Percentiles rank a stretch among this genome's conserved stretches.
phyloP scores from a whole-genome alignment of 2,329 filamentous ascomycete genomes.

The Monilinia aucupariae region DNA sequence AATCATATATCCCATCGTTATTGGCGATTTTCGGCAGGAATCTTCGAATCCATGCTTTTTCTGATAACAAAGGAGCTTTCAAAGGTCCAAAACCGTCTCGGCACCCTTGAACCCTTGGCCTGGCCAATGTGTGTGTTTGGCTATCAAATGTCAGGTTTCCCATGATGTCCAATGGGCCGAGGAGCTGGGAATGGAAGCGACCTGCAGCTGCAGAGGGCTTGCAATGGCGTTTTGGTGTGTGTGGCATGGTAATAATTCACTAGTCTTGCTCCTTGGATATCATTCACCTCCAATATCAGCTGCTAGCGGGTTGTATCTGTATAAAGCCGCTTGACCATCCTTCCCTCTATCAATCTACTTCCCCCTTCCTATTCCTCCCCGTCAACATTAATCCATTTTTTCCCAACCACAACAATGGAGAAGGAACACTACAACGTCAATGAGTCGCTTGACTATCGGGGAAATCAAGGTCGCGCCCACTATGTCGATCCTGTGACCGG shows the following conservation, averaged over 20 bases:
- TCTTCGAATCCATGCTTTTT: background rate
- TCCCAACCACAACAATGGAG: constrained; percentile 24
- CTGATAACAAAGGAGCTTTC: background rate
- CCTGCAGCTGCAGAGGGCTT: constrained; percentile 11
- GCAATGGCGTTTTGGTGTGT: constrained; percentile 5
- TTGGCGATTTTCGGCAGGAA: background rate
- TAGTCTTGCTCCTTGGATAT: background rate
- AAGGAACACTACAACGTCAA: constrained; percentile 28
- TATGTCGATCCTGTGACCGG: constrained; percentile 27
- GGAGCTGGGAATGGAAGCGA: constrained; percentile 14
- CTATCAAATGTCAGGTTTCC: background rate
- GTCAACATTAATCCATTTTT: background rate
- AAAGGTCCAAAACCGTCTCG: too few relatives aligned
- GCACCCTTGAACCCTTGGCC: background rate
- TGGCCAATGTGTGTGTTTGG: background rate
- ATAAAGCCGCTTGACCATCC: constrained; percentile 6
- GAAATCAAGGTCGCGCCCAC: constrained; percentile 18
- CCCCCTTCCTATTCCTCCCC: background rate
- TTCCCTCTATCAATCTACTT: background rate
- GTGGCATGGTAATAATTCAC: constrained; percentile 10
- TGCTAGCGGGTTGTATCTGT: background rate
- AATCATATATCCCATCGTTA: background rate
- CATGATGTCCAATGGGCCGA: constrained; percentile 12
- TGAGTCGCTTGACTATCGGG: constrained; percentile 23
- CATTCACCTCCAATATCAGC: background rate